phyloP scores from a whole-genome alignment of 2,329 filamentous ascomycete genomes.

The Fusarium abutilonis region DNA sequence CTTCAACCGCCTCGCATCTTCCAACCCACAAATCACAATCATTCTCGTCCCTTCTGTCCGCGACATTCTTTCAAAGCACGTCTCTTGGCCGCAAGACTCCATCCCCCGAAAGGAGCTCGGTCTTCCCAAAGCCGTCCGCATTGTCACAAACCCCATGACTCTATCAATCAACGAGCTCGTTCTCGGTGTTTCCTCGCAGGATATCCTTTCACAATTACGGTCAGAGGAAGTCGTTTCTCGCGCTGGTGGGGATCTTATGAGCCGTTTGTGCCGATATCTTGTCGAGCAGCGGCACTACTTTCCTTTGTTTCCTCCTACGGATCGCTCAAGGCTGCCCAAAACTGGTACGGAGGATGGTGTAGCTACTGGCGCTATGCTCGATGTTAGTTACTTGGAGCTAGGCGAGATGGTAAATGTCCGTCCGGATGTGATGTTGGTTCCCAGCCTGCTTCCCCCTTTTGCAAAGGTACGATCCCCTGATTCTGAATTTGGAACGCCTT shows the following conservation, averaged over 20 bases:
- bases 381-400: constrained; percentile 84
- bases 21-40: constrained; percentile 81
- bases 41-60: constrained; percentile 85
- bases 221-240: constrained; percentile 68
- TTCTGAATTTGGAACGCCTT: neutral
- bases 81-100: constrained; percentile 78
- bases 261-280: constrained; percentile 78
- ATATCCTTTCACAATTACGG: constrained; percentile 84
- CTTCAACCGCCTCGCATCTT: constrained; percentile 73
- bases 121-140: constrained; percentile 77
- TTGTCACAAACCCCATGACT: constrained; percentile 91
- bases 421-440: constrained; percentile 85
- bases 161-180: constrained; percentile 88
- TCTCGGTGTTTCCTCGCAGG: constrained; percentile 83
- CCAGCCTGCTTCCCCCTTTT: constrained; percentile 85
- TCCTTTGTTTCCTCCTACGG: constrained; percentile 84
- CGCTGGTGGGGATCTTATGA: constrained; percentile 65
- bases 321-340: constrained; percentile 72
- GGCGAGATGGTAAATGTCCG: constrained; percentile 89
- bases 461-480: constrained; percentile 73
- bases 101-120: constrained; percentile 77
- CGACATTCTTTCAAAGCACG: constrained; percentile 82
- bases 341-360: constrained; percentile 68
- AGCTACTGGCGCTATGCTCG: constrained; percentile 80
- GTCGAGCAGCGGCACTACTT: constrained; percentile 93